A percentile compares a stretch with the other conserved stretches of the same genome.
Conservation (phyloP, 2,329 filamentous ascomycete species). For the Talaromyces sp. region DNA sequence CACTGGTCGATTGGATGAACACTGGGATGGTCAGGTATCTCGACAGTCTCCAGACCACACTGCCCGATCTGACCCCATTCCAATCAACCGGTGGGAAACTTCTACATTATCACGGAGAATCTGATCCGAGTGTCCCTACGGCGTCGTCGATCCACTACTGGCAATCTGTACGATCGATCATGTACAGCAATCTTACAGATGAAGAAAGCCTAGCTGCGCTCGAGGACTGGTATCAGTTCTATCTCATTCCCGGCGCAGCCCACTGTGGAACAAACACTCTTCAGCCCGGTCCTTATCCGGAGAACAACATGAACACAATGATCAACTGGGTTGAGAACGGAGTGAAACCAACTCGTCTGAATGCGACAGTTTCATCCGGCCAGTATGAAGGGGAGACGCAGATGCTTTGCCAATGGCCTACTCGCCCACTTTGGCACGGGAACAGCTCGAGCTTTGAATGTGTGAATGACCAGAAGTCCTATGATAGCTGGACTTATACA, state of each 20-base stretch:
- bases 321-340: constrained; percentile 49
- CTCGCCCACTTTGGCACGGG: background rate
- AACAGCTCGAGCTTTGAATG: background rate
- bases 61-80: constrained; percentile 46
- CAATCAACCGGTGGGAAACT: constrained; percentile 46
- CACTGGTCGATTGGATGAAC: constrained; percentile 47
- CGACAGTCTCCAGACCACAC: constrained; percentile 47
- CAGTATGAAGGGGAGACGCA: background rate
- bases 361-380: constrained; percentile 24
- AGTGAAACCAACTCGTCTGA: constrained; percentile 35
- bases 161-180: constrained; percentile 45
- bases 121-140: constrained; percentile 46
- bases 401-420: background rate
- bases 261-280: constrained; percentile 42
- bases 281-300: constrained; percentile 38
- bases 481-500: background rate
- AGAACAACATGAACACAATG: constrained; percentile 38
- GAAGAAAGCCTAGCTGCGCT: constrained; percentile 37
- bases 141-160: constrained; percentile 50
- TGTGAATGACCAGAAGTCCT: background rate
- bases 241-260: constrained; percentile 46
- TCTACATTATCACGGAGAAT: constrained; percentile 52
- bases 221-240: constrained; percentile 48
- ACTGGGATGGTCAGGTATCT: constrained; percentile 40
- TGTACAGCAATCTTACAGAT: constrained; percentile 38